These are phyloP conservation scores for Smittium mucronatum DNA, from an alignment of 371 early-diverging fungal species.

Conservation along the genomic window DNA sequence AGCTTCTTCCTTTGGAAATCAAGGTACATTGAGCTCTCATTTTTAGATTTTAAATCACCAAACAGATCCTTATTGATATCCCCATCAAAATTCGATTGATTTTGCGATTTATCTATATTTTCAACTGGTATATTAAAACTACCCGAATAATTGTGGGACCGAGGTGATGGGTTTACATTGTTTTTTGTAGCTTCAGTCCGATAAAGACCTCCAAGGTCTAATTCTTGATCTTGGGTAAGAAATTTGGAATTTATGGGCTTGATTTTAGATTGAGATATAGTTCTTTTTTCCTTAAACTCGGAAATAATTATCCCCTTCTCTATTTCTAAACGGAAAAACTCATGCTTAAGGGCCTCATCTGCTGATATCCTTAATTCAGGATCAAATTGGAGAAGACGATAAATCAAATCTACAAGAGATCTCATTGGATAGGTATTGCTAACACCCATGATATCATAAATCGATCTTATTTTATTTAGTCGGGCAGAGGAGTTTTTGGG, in stretches of 20 bases:
- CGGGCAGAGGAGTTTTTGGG: background rate
- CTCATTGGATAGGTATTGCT: background rate
- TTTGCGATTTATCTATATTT: too few relatives aligned
- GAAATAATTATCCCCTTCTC: background rate
- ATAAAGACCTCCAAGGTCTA: too few relatives aligned
- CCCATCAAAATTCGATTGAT: too few relatives aligned
- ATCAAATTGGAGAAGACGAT: conserved; percentile 5
- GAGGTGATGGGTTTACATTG: background rate
- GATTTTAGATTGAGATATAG: background rate
- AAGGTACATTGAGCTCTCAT: too few relatives aligned
- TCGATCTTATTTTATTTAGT: background rate
- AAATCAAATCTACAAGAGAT: conserved; percentile 4
- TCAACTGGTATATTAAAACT: background rate
- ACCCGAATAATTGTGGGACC: background rate
- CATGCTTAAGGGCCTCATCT: background rate
- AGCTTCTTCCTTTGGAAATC: too few relatives aligned
- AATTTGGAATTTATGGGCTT: too few relatives aligned
- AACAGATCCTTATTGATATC: too few relatives aligned
- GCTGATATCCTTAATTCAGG: conserved; percentile 8
- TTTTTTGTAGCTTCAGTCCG: background rate
- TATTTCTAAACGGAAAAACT: conserved; percentile 9
- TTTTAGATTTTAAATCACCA: too few relatives aligned
- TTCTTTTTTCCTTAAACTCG: background rate
- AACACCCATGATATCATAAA: background rate
- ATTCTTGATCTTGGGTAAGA: too few relatives aligned